Percentiles rank a stretch among this genome's conserved stretches.
These are phyloP conservation scores for Mitragyna speciosa DNA, from an alignment of 257 asterid genomes.

Conservation along the genomic window DNA sequence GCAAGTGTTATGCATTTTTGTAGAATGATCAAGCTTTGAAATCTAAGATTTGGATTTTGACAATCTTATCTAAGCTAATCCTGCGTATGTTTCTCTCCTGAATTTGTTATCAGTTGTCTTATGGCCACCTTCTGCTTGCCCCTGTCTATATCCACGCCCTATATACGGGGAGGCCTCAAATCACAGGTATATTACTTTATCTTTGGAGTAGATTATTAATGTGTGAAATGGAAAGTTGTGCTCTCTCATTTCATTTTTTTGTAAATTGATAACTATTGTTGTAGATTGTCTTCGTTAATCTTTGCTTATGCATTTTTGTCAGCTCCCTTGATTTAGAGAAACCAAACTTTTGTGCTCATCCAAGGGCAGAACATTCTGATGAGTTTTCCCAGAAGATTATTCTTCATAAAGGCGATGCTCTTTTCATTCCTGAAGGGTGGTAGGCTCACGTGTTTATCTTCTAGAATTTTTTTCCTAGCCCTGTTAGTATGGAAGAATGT, in stretches of 20 bases:
- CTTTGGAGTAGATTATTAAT: not conserved
- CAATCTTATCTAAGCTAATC: not conserved
- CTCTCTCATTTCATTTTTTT: not conserved
- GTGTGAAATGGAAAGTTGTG: not conserved
- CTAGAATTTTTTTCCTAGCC: not conserved
- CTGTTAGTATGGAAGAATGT: not conserved
- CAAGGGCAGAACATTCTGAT: conserved; percentile 59
- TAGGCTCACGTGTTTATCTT: conserved; percentile 30
- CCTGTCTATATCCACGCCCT: conserved; percentile 72
- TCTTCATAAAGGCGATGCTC: conserved; percentile 90
- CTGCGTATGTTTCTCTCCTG: not conserved
- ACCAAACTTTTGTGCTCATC: conserved; percentile 53
- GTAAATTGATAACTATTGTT: conserved; percentile 13
- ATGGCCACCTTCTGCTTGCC: conserved; percentile 95
- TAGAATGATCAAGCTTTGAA: not conserved
- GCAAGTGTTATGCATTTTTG: not conserved
- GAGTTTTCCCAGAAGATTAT: conserved; percentile 70
- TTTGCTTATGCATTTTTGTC: conserved; percentile 29
- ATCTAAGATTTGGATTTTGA: not conserved
- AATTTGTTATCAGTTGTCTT: conserved; percentile 56
- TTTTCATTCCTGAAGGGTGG: conserved; percentile 99
- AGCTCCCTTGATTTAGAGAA: conserved; percentile 70
- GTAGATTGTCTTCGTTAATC: conserved; percentile 2
- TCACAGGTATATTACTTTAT: conserved; percentile 61
- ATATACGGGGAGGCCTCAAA: conserved; percentile 94